phyloP scores from a whole-genome alignment of 192 early-diverging fungal species.

The Oehlia diaphana region DNA sequence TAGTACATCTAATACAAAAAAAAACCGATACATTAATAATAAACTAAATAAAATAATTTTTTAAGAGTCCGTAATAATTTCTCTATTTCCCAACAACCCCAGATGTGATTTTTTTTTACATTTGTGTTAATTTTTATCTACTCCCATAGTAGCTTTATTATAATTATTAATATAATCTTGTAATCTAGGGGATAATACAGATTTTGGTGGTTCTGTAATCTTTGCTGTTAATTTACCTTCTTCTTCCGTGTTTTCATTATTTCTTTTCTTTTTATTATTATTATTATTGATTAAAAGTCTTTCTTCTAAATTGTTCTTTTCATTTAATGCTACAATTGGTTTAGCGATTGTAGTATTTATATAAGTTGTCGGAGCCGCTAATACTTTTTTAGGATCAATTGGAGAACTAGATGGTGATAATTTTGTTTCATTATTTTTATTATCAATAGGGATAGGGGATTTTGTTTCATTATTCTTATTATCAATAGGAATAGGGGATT shows the following conservation, averaged over 20 bases:
- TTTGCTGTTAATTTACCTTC: conserved; percentile 16
- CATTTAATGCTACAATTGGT: background rate
- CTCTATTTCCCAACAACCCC: too few species aligned
- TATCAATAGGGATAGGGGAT: too few species aligned
- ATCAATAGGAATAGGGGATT: background rate
- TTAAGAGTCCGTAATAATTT: too few species aligned
- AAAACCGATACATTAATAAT: too few species aligned
- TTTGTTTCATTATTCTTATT: too few species aligned
- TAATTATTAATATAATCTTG: conserved; percentile 10
- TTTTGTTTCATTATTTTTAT: background rate
- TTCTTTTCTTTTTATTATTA: background rate
- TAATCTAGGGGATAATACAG: background rate
- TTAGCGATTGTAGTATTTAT: conserved; percentile 17
- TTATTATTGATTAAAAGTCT: background rate
- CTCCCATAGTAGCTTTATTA: background rate
- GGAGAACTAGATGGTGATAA: background rate
- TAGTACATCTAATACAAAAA: too few species aligned
- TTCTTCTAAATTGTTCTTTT: background rate
- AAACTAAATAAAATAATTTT: too few species aligned
- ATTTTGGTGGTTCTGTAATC: conserved; percentile 12
- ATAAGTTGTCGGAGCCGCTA: conserved; percentile 17
- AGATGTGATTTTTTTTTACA: too few species aligned
- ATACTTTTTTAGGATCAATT: background rate
- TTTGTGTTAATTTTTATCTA: too few species aligned
- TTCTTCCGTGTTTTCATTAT: background rate